A percentile compares a stretch with the other conserved stretches of the same genome.
phyloP scores from a whole-genome alignment of 192 early-diverging fungal species.

The Jimgerdemannia flammicorona region DNA sequence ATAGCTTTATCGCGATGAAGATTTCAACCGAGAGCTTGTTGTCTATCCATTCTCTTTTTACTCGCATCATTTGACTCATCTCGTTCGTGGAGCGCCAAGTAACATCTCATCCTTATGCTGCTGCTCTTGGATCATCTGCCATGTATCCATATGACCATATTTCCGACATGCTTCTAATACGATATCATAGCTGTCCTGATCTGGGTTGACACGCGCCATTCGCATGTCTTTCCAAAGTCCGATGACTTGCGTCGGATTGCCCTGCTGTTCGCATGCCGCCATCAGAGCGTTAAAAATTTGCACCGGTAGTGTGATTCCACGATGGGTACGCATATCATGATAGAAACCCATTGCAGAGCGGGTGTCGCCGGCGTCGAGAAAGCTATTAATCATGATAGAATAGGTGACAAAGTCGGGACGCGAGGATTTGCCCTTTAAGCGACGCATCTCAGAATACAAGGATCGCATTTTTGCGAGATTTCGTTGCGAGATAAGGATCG shows the following conservation, averaged over 20 bases:
- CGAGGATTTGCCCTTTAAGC: background rate
- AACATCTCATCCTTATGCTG: background rate
- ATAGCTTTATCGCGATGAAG: too few species aligned
- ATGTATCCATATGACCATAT: background rate
- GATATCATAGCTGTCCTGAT: background rate
- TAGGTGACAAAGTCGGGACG: conserved; percentile 28
- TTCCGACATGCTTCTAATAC: background rate
- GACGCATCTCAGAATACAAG: conserved; percentile 16
- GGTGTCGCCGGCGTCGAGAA: conserved; percentile 3
- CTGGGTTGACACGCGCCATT: background rate
- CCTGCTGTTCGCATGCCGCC: background rate
- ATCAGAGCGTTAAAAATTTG: background rate
- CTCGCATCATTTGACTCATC: too few species aligned
- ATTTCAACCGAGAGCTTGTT: too few species aligned
- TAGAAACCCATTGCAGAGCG: background rate
- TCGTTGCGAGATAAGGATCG: background rate
- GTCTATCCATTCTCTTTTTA: too few species aligned
- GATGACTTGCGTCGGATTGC: background rate
- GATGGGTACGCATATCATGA: background rate
- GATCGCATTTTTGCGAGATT: conserved; percentile 12
- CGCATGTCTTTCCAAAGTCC: background rate
- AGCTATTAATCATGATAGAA: conserved; percentile 18
- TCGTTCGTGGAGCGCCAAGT: background rate
- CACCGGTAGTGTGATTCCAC: background rate
- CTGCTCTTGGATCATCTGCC: background rate